Conservation (phyloP, 225 moss, liverwort and hornwort species). For the Rhytidiadelphus loreus region DNA sequence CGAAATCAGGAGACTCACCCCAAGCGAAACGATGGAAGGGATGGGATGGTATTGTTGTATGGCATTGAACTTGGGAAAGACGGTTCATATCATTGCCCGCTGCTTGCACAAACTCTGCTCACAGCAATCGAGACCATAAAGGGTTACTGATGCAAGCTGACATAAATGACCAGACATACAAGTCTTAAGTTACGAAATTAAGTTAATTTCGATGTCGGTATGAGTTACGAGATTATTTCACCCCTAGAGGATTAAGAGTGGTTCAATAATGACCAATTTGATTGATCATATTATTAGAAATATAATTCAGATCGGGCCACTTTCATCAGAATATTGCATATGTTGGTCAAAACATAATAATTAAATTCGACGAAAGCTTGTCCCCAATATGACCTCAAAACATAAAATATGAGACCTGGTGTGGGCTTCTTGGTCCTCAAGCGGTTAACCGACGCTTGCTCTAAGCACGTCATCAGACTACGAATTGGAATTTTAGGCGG, state of each 20-base stretch:
- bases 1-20: constrained; percentile 21
- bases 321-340: neutral
- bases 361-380: neutral
- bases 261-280: neutral
- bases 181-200: neutral
- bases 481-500: neutral
- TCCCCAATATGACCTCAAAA: neutral
- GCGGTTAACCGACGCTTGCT: neutral
- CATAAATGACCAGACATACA: neutral
- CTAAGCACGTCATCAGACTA: neutral
- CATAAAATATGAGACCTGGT: neutral
- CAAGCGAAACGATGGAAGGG: constrained; percentile 54
- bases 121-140: neutral
- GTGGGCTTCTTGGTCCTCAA: neutral
- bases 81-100: constrained; percentile 42
- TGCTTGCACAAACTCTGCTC: constrained; percentile 56
- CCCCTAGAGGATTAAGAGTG: neutral
- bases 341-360: neutral
- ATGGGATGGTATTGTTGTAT: constrained; percentile 32
- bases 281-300: neutral
- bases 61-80: constrained; percentile 48
- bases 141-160: neutral
- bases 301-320: neutral
- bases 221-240: neutral
- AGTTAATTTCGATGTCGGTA: neutral